Conservation (phyloP, 495 filamentous ascomycete species). For the Annulohypoxylon moriforme region DNA sequence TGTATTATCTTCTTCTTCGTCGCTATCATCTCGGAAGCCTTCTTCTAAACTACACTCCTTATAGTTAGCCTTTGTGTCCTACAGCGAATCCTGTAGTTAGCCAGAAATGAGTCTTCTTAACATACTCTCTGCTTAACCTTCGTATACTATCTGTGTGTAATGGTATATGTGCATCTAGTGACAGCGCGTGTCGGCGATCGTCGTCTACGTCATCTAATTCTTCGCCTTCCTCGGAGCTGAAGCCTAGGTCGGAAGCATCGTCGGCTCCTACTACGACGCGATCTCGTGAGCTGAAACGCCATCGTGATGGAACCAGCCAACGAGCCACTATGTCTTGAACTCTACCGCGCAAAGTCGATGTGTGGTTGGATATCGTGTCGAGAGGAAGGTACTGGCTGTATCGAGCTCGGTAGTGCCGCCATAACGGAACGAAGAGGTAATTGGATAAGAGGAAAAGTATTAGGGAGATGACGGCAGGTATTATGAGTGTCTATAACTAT, state of each 20-base stretch:
- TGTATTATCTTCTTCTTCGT: slow-evolving; percentile 61
- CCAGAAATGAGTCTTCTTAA: slow-evolving; percentile 30
- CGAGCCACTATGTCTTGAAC: slow-evolving; percentile 65
- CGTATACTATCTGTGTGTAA: slow-evolving; percentile 62
- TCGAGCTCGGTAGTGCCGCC: slow-evolving; percentile 78
- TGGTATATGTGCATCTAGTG: slow-evolving; percentile 66
- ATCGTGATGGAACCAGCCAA: slow-evolving; percentile 66
- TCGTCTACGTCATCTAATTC: slow-evolving; percentile 74
- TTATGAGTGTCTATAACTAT: slow-evolving; percentile 72
- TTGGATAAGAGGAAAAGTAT: slow-evolving; percentile 77
- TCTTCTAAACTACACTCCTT: slow-evolving; percentile 67
- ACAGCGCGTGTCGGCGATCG: slow-evolving; percentile 72
- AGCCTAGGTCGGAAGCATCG: slow-evolving; percentile 57
- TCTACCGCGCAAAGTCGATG: slow-evolving; percentile 70
- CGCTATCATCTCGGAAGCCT: slow-evolving; percentile 86
- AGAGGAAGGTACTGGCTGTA: slow-evolving; percentile 79
- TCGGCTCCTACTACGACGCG: slow-evolving; percentile 53
- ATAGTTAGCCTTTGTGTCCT: slow-evolving; percentile 37
- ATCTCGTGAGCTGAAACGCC: slow-evolving; percentile 57
- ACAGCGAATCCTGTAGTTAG: not conserved
- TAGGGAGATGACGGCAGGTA: slow-evolving; percentile 82
- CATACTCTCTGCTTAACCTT: slow-evolving; percentile 79
- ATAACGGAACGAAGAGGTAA: slow-evolving; percentile 78
- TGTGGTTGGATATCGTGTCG: slow-evolving; percentile 70
- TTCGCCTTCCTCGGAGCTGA: slow-evolving; percentile 66